Base-by-base conservation (phyloP, 2,329 filamentous ascomycete genomes). In the Penicillium sp. region DNA sequence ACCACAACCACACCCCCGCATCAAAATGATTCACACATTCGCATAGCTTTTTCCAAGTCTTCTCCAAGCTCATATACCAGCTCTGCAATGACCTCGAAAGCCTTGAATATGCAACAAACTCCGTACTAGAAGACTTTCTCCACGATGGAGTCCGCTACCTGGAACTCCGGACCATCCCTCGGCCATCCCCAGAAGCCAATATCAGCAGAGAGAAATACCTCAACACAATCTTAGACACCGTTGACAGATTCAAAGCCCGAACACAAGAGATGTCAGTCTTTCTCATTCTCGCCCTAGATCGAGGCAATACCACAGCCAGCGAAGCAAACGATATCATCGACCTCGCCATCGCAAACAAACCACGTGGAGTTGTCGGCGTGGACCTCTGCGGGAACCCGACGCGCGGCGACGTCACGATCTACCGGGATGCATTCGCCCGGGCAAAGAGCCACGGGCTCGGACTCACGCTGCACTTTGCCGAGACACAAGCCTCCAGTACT, bases 341-440 rank as follows among this genome's bases (percentile, higher is more conserved):
- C 16, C 79, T 94, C 1, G 89, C 88, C 1, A 70, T 82, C 43
- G 75, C 76, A 54, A 83, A 86, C 67, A 74, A 72, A 13, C 59
- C 64, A 33, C 67, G 72, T 4, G 84, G 85, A 16, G 83, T 93
- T 4, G 87, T 93, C 1, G 90, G 86, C 13, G 72, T 94, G 19
- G 91, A 94, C 67, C 81, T 94, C 18, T 93, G 90, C 71, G 91
- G 91, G 16, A 86, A 95, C 66, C 90, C 90, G 1, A 76, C 81
- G 0, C 80, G 78, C 58, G 86, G 86, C 9, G 80, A 86, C 46
- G 77, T 92, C 18, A 73, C 78, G 14, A 72, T 83, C 6, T 89
- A 91, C 68, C 75, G 77, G 1, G 73, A 79, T 0, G 81, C 85
- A 0, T 88, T 94, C 61, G 63, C 69, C 1, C 75, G 77, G 51